phyloP scores from a whole-genome alignment of 768 basidiomycete genomes.

The Floccularia luteovirens region DNA sequence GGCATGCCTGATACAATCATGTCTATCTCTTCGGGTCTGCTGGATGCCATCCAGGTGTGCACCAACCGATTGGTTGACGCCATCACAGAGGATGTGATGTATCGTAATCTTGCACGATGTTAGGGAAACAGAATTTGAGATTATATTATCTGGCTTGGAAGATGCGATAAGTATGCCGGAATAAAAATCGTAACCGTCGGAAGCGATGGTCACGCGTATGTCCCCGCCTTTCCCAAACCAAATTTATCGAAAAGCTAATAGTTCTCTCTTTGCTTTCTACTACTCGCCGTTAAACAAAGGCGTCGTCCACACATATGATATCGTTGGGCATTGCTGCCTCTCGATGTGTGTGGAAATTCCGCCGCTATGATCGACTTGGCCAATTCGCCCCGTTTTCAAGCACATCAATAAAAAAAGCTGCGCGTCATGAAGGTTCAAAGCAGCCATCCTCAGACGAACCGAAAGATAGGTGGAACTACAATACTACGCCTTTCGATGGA shows the following conservation, averaged over 20 bases:
- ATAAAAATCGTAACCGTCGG: background rate
- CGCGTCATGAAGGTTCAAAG: background rate
- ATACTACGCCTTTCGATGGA: conserved; percentile 49
- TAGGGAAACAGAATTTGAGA: conserved; percentile 1
- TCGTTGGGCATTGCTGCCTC: conserved; percentile 21
- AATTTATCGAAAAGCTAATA: background rate
- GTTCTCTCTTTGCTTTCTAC: background rate
- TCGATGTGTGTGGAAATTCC: conserved; percentile 21
- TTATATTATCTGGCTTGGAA: background rate
- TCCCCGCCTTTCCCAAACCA: no score
- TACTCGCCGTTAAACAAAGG: conserved; percentile 3
- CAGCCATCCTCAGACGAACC: conserved; percentile 14
- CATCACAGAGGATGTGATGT: conserved; percentile 17
- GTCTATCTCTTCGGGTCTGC: conserved; percentile 50
- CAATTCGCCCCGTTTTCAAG: conserved; percentile 15
- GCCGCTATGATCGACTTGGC: conserved; percentile 9
- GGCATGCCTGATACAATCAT: conserved; percentile 53
- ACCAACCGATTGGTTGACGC: conserved; percentile 40
- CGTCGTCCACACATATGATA: conserved; percentile 24
- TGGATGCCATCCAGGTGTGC: conserved; percentile 67
- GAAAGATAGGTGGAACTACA: conserved; percentile 75
- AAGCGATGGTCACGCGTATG: background rate
- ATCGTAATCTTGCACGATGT: background rate
- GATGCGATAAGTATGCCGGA: background rate
- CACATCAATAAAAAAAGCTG: conserved; percentile 7